Conservation (phyloP, 148 eudicot species). For the Heliosperma pusillum region DNA sequence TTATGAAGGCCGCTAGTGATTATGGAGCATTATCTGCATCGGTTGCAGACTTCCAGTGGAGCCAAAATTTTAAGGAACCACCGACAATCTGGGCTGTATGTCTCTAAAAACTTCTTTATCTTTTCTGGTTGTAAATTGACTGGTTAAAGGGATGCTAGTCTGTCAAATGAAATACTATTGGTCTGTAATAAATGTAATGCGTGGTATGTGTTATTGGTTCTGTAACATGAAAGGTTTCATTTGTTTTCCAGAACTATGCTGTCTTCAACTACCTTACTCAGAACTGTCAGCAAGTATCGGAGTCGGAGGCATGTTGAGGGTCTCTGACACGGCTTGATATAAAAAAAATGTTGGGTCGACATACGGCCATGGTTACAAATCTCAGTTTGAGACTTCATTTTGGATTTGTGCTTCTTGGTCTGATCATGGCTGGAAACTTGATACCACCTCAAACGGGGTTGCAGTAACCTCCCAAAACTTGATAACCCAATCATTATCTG, state of each 20-base stretch:
- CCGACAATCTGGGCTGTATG: constrained; percentile 87
- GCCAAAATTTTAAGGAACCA: constrained; percentile 93
- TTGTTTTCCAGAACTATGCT: neutral
- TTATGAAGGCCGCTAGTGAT: constrained; percentile 99
- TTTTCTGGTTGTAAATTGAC: neutral
- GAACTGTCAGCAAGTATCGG: too few relatives aligned
- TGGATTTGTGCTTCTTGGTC: too few relatives aligned
- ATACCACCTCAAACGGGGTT: too few relatives aligned
- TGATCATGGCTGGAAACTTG: too few relatives aligned
- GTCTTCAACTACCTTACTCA: neutral
- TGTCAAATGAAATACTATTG: neutral
- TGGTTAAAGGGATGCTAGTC: neutral
- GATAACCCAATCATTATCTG: too few relatives aligned
- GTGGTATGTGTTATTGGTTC: neutral
- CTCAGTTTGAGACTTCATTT: too few relatives aligned
- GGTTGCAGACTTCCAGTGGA: constrained; percentile 94
- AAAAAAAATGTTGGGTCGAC: too few relatives aligned
- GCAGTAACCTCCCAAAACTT: too few relatives aligned
- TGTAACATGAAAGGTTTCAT: neutral
- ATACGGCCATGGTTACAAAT: too few relatives aligned
- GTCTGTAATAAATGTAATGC: neutral
- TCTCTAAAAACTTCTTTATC: constrained; percentile 7
- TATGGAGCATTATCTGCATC: constrained; percentile 95
- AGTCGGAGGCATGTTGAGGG: too few relatives aligned
- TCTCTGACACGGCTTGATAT: too few relatives aligned